Evolutionary conservation across 495 filamentous ascomycete species (phyloP).

Genomic region (Paragyromitra xinjiangensis): DNA sequence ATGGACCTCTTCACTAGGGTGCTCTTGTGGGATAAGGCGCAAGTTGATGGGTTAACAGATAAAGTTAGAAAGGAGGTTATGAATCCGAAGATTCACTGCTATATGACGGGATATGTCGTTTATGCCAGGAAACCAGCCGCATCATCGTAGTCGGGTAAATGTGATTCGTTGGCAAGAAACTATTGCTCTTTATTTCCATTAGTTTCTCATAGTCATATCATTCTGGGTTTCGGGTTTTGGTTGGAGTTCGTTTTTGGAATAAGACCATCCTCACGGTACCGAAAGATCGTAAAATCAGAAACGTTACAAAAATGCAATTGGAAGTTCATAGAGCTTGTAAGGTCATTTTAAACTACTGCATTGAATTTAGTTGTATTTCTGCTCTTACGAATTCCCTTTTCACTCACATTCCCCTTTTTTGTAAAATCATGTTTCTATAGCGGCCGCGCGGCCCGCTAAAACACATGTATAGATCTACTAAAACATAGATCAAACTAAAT

Average conservation of each 20-base stretch:
- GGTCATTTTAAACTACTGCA: background rate
- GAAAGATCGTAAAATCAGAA: background rate
- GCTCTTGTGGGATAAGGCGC: conserved; percentile 61
- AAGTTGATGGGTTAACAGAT: conserved; percentile 61
- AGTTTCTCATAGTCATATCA: background rate
- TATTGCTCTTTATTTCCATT: background rate
- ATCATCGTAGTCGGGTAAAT: background rate
- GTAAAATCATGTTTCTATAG: no score
- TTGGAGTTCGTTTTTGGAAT: conserved; percentile 19
- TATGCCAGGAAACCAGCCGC: conserved; percentile 29
- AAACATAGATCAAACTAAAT: no score
- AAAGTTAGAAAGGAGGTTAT: conserved; percentile 60
- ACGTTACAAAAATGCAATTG: background rate
- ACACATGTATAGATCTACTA: no score
- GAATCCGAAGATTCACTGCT: conserved; percentile 27
- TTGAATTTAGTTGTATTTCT: background rate
- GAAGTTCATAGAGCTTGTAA: background rate
- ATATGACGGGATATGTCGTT: conserved; percentile 1
- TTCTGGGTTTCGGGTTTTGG: background rate
- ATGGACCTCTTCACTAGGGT: conserved; percentile 60
- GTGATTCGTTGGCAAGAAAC: background rate
- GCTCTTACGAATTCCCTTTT: background rate
- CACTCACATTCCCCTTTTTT: no score
- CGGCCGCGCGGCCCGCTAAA: no score
- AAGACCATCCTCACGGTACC: background rate